phyloP scores from a whole-genome alignment of 306 rosid species.

The Quercus mongolica region DNA sequence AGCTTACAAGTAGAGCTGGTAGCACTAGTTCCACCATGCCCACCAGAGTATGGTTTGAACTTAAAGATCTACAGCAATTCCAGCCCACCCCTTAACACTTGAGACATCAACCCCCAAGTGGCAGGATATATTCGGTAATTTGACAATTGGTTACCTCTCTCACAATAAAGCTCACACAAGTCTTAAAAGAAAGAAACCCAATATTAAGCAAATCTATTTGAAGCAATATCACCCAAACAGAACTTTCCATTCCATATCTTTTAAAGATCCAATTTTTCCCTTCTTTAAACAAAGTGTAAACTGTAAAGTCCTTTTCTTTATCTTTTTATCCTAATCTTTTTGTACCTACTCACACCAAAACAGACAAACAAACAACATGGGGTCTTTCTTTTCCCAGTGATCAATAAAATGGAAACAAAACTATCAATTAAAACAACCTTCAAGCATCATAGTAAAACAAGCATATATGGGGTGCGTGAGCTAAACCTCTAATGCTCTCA shows the following conservation, averaged over 20 bases:
- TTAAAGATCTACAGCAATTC: background rate
- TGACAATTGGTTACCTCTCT: background rate
- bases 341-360: background rate
- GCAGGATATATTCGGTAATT: background rate
- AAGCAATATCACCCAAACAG: background rate
- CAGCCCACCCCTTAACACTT: background rate
- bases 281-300: background rate
- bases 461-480: too few relatives aligned
- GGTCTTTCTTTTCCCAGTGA: background rate
- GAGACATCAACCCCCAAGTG: background rate
- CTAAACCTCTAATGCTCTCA: too few relatives aligned
- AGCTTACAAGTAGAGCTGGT: too few relatives aligned
- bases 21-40: background rate
- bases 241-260: background rate
- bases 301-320: background rate
- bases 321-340: background rate
- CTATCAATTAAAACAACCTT: background rate
- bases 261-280: background rate
- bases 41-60: background rate
- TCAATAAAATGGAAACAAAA: slow-evolving; percentile 16
- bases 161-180: background rate
- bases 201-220: background rate
- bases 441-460: too few relatives aligned
- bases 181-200: background rate
- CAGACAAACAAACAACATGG: background rate